Evolutionary conservation across 768 basidiomycete genomes (phyloP).

Genomic region (Boletus huronensis): DNA sequence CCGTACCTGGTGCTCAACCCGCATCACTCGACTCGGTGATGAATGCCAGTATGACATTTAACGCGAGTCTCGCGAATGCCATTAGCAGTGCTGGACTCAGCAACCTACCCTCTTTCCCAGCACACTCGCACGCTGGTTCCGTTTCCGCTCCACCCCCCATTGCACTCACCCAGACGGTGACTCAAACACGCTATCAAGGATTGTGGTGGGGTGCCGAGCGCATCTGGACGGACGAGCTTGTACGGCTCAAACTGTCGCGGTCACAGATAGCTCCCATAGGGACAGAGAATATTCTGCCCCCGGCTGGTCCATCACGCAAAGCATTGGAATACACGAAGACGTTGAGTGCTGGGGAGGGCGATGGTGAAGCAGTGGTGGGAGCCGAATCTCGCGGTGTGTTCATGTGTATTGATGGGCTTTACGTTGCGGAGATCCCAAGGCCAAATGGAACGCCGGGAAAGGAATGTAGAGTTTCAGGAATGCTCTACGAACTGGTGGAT

Average conservation of each 20-base stretch:
- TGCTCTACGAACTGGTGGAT: slow-evolving; percentile 77
- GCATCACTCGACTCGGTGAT: slow-evolving; percentile 43
- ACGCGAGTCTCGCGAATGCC: slow-evolving; percentile 29
- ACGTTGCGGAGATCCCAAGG: slow-evolving; percentile 52
- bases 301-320: slow-evolving; percentile 51
- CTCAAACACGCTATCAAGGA: slow-evolving; percentile 67
- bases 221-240: slow-evolving; percentile 83
- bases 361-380: slow-evolving; percentile 16
- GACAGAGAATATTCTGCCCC: slow-evolving; percentile 52
- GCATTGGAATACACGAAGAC: slow-evolving; percentile 28
- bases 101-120: background rate
- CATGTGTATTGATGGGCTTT: slow-evolving; percentile 64
- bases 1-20: slow-evolving; percentile 4
- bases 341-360: slow-evolving; percentile 4
- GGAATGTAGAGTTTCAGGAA: slow-evolving; percentile 68
- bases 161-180: slow-evolving; percentile 31
- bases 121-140: background rate
- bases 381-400: slow-evolving; percentile 56
- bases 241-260: slow-evolving; percentile 71
- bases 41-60: slow-evolving; percentile 44
- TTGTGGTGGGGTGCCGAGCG: slow-evolving; percentile 90
- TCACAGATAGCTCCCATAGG: slow-evolving; percentile 66
- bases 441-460: slow-evolving; percentile 40
- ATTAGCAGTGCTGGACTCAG: slow-evolving; percentile 4
- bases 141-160: slow-evolving; percentile 17